Evolutionary conservation across 2,329 filamentous ascomycete genomes (phyloP).

Genomic region (Teratosphaeria viscida): DNA sequence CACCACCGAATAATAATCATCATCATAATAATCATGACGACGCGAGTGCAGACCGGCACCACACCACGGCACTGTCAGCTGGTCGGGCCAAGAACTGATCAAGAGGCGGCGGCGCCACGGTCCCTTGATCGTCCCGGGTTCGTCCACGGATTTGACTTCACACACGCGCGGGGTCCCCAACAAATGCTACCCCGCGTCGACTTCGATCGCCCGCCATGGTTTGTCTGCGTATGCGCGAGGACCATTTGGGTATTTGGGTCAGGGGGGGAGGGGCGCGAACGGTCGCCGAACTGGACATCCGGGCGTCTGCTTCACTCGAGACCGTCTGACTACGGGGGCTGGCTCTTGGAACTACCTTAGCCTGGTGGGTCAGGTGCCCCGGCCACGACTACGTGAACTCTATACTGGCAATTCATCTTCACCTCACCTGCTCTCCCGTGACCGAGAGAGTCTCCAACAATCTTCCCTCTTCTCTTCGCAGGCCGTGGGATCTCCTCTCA

Average conservation of each 20-base stretch:
- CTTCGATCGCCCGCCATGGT: not conserved
- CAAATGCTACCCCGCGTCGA: not conserved
- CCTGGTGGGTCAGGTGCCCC: not conserved
- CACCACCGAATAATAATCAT: too few species aligned
- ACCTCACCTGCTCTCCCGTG: constrained; percentile 3
- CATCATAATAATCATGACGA: too few species aligned
- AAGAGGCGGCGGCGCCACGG: not conserved
- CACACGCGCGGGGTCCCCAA: not conserved
- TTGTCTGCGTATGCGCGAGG: too few species aligned
- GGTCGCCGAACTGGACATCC: not conserved
- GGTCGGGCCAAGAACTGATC: not conserved
- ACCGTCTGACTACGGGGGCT: too few species aligned
- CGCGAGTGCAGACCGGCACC: not conserved
- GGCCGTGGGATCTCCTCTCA: constrained; percentile 17
- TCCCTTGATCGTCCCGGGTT: not conserved
- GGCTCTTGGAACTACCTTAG: too few species aligned
- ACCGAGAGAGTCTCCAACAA: constrained; percentile 16
- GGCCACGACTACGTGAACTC: not conserved
- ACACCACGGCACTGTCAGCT: not conserved
- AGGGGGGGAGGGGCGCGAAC: too few species aligned
- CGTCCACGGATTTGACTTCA: not conserved
- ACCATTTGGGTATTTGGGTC: too few species aligned
- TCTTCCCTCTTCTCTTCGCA: constrained; percentile 16
- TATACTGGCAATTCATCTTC: not conserved
- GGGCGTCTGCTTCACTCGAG: too few species aligned